These are phyloP conservation scores for Zygosaccharomyces pseudobailii DNA, from an alignment of 1,139 yeast species.

Conservation along the genomic window DNA sequence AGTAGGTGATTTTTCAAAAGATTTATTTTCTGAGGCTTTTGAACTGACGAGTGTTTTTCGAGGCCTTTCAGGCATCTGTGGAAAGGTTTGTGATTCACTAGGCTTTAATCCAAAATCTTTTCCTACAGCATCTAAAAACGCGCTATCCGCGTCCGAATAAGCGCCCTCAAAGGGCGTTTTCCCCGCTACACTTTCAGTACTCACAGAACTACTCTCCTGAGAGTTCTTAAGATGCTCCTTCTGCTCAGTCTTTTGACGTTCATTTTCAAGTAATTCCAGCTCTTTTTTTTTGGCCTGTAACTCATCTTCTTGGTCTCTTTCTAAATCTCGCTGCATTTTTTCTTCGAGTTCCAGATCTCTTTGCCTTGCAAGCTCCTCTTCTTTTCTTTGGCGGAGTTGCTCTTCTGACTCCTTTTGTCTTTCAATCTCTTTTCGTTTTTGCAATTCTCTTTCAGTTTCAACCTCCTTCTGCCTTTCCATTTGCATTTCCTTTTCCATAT, in stretches of 20 bases:
- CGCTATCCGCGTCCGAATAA: not conserved
- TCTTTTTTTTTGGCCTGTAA: not conserved
- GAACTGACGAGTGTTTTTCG: not conserved
- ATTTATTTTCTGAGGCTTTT: not conserved
- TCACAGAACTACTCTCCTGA: not conserved
- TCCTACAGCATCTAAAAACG: not conserved
- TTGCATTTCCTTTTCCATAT: not conserved
- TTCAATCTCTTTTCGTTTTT: not conserved
- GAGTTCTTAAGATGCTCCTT: not conserved
- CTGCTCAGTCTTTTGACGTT: not conserved
- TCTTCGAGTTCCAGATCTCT: not conserved
- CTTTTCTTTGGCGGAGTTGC: not conserved
- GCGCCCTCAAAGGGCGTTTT: not conserved
- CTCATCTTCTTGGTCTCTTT: not conserved
- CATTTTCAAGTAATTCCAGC: not conserved
- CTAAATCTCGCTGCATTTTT: not conserved
- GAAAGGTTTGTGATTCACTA: not conserved
- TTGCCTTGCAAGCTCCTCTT: not conserved
- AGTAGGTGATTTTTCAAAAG: not conserved
- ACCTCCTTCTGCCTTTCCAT: not conserved
- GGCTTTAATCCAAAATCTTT: not conserved
- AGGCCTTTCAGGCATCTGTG: constrained; percentile 2
- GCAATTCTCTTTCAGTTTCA: not conserved
- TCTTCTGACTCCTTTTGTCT: not conserved
- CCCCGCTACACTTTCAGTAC: too few species aligned